Evolutionary conservation across 2,329 filamentous ascomycete species (phyloP).

Genomic region (Colletotrichum lentis): DNA sequence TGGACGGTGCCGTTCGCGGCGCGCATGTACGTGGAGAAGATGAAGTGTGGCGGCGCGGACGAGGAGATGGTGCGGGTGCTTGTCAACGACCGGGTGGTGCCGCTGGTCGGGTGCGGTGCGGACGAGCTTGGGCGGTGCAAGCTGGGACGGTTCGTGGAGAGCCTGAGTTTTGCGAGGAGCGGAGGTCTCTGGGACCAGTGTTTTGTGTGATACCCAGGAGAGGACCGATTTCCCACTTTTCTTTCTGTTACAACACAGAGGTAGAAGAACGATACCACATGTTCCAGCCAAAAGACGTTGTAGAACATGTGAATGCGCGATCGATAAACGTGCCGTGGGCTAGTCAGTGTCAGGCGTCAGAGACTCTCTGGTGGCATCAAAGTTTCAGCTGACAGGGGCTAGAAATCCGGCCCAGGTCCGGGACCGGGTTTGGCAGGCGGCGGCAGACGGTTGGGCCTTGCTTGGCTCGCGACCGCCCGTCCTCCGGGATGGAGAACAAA

Average conservation of each 20-base stretch:
- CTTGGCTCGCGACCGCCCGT: no score
- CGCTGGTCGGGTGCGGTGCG: constrained; percentile 72
- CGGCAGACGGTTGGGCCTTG: no score
- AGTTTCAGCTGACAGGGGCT: constrained; percentile 31
- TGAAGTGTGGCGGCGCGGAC: constrained; percentile 65
- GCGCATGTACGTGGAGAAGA: constrained; percentile 87
- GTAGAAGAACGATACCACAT: background rate
- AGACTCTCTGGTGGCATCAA: constrained; percentile 15
- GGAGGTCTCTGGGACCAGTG: constrained; percentile 81
- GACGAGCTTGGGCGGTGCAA: constrained; percentile 77
- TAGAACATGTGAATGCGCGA: background rate
- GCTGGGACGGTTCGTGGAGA: constrained; percentile 74
- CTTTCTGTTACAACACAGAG: background rate
- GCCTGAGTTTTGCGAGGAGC: constrained; percentile 74
- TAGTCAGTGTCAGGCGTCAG: constrained; percentile 29
- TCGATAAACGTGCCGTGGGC: constrained; percentile 1
- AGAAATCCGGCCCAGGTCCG: constrained; percentile 1
- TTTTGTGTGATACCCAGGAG: constrained; percentile 47
- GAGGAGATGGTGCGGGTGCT: constrained; percentile 79
- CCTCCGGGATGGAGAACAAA: no score
- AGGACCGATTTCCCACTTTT: background rate
- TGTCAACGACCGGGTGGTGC: constrained; percentile 83
- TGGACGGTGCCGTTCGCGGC: constrained; percentile 86
- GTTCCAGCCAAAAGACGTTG: background rate
- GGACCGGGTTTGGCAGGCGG: background rate